Evolutionary conservation across 2,329 filamentous ascomycete genomes (phyloP).

Genomic region (Fonsecaea pugnacius): DNA sequence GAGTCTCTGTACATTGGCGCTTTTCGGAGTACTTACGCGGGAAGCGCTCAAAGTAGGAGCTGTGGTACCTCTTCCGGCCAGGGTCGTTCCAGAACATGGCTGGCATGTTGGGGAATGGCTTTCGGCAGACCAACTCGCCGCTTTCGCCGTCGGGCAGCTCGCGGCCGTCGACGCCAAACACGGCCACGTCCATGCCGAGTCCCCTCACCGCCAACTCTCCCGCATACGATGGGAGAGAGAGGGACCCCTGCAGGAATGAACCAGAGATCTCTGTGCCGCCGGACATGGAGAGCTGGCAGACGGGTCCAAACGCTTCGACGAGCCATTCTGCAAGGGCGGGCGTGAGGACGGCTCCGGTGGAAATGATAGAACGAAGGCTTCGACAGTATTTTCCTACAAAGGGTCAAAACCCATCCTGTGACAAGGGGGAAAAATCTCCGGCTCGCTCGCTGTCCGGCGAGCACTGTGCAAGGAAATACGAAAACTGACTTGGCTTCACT

Average conservation of each 20-base stretch:
- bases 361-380: background rate
- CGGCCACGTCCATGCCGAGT: slow-evolving; percentile 49
- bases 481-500: slow-evolving; percentile 12
- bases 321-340: slow-evolving; percentile 13
- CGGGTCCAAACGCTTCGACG: slow-evolving; percentile 18
- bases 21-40: slow-evolving; percentile 1
- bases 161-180: slow-evolving; percentile 9
- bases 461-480: background rate
- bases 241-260: slow-evolving; percentile 59
- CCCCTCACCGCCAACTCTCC: slow-evolving; percentile 60
- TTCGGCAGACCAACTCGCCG: slow-evolving; percentile 73
- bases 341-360: slow-evolving; percentile 9
- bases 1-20: background rate
- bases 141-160: slow-evolving; percentile 57
- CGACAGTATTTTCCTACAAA: background rate
- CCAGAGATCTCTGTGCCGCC: slow-evolving; percentile 41
- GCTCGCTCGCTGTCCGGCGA: background rate
- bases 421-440: background rate
- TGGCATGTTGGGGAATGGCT: slow-evolving; percentile 77
- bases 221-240: slow-evolving; percentile 66
- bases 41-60: slow-evolving; percentile 37
- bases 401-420: background rate
- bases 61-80: slow-evolving; percentile 58
- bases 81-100: slow-evolving; percentile 63
- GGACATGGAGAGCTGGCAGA: slow-evolving; percentile 35